Base-by-base conservation (phyloP, 1,139 yeast species). In the Saccharomyces pastorianus region DNA sequence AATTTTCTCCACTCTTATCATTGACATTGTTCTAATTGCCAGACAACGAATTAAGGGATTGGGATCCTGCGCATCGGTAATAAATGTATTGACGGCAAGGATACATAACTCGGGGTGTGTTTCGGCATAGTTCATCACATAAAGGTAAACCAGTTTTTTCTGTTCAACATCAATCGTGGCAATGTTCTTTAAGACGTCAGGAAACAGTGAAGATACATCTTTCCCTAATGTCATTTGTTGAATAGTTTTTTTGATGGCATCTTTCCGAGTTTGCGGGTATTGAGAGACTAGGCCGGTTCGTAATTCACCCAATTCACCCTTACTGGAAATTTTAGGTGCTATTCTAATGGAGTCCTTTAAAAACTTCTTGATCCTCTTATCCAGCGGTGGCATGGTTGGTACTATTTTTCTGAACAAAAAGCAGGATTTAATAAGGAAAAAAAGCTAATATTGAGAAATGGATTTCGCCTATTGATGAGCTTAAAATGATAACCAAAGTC, bases 221-320 rank as follows among this genome's bases (percentile, higher is more conserved):
- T 95, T 95, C n/a, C 99, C 99, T 31, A 91, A 82, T 0, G 99
- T 95, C 99, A 95, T 95, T 58, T 97, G 98, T 56, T 95, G 96
- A 66, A 95, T 95, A 26, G 96, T 96, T 56, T 96, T 78, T 72
- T 91, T 96, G 62, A 95, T 95, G 27, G 99, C 96, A 71, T 95
- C 99, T 70, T 93, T 95, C 58, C 96, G 77, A 63, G 95, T 97
- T 62, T 82, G 85, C 46, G 96, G 95, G 71, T 89, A 95, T 71
- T 89, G 98, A 13, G 97, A 89, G 4, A 93, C 98, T 56, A 95
- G 78, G 1, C 98, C 98, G 48, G 82, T 82, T 62, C 90, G 82
- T 66, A 93, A 80, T 72, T 93, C 99, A 64, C 81, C 88, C 31
- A 96, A 83, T 71, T 93, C 99, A 52, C 90, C 89, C 57, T 68